A percentile compares a stretch with the other conserved stretches of the same genome.
Conservation (phyloP, 2,329 filamentous ascomycete genomes). For the Pseudogymnoascus sp. region DNA sequence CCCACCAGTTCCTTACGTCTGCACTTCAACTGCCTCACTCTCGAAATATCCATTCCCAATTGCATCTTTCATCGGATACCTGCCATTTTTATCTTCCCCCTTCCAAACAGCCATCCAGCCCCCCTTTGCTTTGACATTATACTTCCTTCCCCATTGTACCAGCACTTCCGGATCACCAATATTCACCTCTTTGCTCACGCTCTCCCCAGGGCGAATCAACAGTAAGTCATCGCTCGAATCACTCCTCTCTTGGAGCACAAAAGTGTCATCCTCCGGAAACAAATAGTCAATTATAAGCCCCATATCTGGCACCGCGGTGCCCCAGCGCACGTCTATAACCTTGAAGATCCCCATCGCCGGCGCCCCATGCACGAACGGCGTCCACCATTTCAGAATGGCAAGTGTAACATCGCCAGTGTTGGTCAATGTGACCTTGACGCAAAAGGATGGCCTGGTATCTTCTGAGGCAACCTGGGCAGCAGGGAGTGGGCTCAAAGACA, state of each 20-base stretch:
- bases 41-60: conserved; percentile 11
- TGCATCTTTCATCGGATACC: conserved; percentile 10
- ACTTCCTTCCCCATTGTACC: conserved; percentile 27
- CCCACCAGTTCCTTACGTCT: neutral
- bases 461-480: neutral
- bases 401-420: conserved; percentile 25
- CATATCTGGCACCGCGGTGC: neutral
- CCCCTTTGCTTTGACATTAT: conserved; percentile 28
- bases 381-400: conserved; percentile 32
- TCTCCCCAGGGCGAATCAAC: conserved; percentile 16
- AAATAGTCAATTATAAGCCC: neutral
- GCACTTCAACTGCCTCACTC: conserved; percentile 13
- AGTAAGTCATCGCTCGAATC: neutral
- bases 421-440: conserved; percentile 16
- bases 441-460: conserved; percentile 7
- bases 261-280: neutral
- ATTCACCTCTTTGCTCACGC: conserved; percentile 19
- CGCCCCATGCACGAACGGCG: conserved; percentile 29
- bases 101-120: conserved; percentile 32
- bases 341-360: conserved; percentile 27
- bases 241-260: neutral
- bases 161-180: conserved; percentile 23
- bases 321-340: conserved; percentile 17
- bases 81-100: conserved; percentile 1
- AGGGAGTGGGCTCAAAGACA: neutral